phyloP scores from a whole-genome alignment of 2,329 filamentous ascomycete species.

The Diplocarpon rosae region DNA sequence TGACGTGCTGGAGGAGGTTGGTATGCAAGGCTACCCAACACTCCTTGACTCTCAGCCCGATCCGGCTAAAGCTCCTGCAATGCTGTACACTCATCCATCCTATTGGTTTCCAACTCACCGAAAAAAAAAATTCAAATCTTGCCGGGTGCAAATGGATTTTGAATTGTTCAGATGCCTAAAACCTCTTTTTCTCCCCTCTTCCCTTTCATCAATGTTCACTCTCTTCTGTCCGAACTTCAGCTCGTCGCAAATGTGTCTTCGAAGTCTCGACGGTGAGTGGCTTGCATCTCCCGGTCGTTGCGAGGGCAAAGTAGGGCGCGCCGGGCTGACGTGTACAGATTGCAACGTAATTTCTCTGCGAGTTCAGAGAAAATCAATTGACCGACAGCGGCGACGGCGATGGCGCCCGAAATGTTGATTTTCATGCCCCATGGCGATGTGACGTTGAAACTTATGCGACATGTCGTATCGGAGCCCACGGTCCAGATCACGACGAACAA shows the following conservation, averaged over 20 bases:
- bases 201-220: background rate
- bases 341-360: conserved; percentile 4
- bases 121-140: background rate
- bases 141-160: background rate
- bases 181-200: background rate
- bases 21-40: conserved; percentile 14
- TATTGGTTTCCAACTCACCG: conserved; percentile 12
- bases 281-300: background rate
- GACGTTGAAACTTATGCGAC: conserved; percentile 15
- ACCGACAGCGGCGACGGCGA: conserved; percentile 5
- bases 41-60: conserved; percentile 2
- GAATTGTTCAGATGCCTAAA: conserved; percentile 1
- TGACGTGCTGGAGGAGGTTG: conserved; percentile 3
- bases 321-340: conserved; percentile 1
- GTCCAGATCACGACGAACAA: background rate
- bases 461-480: conserved; percentile 8
- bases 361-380: conserved; percentile 1
- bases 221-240: background rate
- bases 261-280: conserved; percentile 3
- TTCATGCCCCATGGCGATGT: conserved; percentile 23
- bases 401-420: conserved; percentile 17
- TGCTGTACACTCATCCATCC: background rate
- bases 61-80: conserved; percentile 5
- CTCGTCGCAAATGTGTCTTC: conserved; percentile 6
- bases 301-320: background rate